Base-by-base conservation (phyloP, 441 rosid genomes). In the Populus tomentosa region DNA sequence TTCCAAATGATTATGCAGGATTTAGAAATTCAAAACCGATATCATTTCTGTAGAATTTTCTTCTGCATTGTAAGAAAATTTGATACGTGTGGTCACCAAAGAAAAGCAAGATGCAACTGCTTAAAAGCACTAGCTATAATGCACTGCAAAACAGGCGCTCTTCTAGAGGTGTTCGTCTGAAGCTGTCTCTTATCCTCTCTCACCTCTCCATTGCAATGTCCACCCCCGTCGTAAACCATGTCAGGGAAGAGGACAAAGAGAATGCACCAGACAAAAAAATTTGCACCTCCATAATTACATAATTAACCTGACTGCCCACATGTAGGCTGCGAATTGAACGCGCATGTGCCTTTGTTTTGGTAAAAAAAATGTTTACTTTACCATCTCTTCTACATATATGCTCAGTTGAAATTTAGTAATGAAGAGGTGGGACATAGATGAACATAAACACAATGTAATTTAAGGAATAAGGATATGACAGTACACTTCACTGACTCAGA, bases 11-110 rank as follows among this genome's bases (percentile, higher is more conserved):
- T 33, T 6, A 18, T 71, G 70, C 70, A 67, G 7, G 7, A 62
- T 70, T 62, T 66, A 16, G 53, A 46, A 64, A 38, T 77, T 77
- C 75, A 64, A 71, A 70, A 70, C 75, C 26, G 70, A 77, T 46
- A 77, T 71, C 75, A 77, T 77, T 71, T 75, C 53, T 20, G 42
- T 46, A 46, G 75, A 71, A 65, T 65, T 70, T 63, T 63, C 13
- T 1, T 70, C 42, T 5, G 24, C 18, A 3, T 0, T 46, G 6
- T 14, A 16, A 38, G 40, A 61, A 61, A 61, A n/a, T 23, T 3
- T 21, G 65, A 21, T 61, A 21, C 3, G 14, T 23, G 65, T 21
- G 14, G 2, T 9, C 65, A 21, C 26, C 10, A 61, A 10, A 61
- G 65, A 61, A 61, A 61, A 61, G 28, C 28, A 40, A 40, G 46